Evolutionary conservation across 495 filamentous ascomycete species (phyloP).

Genomic region (Trichoderma asperelloides): DNA sequence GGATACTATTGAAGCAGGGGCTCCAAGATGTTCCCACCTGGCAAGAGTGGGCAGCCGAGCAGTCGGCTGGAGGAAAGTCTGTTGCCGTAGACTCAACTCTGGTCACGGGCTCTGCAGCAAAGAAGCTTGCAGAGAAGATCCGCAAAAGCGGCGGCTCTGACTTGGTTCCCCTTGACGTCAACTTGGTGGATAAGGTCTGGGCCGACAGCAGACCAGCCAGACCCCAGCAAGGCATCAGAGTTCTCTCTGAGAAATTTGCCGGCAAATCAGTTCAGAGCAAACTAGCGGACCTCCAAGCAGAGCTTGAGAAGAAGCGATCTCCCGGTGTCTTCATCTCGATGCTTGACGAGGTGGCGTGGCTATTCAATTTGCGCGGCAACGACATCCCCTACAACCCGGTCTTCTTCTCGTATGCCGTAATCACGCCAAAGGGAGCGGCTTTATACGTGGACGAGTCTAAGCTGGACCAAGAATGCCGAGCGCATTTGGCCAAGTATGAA

Average conservation of each 20-base stretch:
- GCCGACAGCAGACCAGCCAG: conserved; percentile 59
- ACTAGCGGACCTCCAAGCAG: conserved; percentile 77
- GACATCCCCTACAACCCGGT: conserved; percentile 99
- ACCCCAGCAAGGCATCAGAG: conserved; percentile 66
- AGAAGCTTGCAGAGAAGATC: conserved; percentile 79
- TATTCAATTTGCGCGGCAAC: conserved; percentile 91
- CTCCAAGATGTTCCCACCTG: conserved; percentile 90
- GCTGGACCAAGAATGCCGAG: conserved; percentile 56
- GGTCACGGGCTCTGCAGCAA: conserved; percentile 74
- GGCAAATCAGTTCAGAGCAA: conserved; percentile 82
- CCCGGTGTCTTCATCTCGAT: conserved; percentile 85
- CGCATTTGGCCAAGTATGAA: conserved; percentile 58
- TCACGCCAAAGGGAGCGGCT: conserved; percentile 73
- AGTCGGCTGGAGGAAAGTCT: conserved; percentile 72
- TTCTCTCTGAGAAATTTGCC: conserved; percentile 61
- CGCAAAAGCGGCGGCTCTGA: conserved; percentile 77
- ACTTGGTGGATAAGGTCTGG: conserved; percentile 87
- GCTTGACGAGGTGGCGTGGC: conserved; percentile 96
- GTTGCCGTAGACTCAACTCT: conserved; percentile 90
- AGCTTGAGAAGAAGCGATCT: conserved; percentile 84
- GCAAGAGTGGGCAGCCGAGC: conserved; percentile 92
- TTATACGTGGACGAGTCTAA: conserved; percentile 81
- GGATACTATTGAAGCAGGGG: conserved; percentile 86
- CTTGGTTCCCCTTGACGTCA: conserved; percentile 62
- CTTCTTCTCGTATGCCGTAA: conserved; percentile 92